phyloP scores from a whole-genome alignment of 495 filamentous ascomycete genomes.

The Neurospora terricola region DNA sequence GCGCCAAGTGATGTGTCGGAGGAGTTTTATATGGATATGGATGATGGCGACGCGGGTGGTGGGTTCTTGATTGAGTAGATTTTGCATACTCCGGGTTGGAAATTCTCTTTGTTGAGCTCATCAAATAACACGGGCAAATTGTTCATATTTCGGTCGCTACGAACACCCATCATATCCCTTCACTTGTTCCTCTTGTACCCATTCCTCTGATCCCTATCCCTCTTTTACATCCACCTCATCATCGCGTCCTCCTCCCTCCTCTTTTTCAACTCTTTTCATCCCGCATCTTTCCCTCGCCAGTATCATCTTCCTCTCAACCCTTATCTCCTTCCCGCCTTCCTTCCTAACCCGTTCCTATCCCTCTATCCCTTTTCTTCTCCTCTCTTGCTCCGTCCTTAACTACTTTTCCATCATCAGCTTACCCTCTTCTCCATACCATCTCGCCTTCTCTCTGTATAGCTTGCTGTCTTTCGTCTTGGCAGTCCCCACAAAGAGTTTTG shows the following conservation, averaged over 20 bases:
- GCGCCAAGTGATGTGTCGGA: constrained; percentile 16
- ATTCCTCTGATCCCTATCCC: not conserved
- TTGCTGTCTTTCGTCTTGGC: not conserved
- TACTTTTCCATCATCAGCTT: not conserved
- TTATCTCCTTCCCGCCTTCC: not conserved
- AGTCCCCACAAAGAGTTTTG: not conserved
- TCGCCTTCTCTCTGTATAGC: not conserved
- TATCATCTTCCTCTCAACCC: not conserved
- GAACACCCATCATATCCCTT: not conserved
- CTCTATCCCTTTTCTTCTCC: not conserved
- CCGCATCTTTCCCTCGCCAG: not conserved
- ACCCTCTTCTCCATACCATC: not conserved
- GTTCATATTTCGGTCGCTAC: not conserved
- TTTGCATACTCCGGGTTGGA: not conserved
- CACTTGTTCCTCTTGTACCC: not conserved
- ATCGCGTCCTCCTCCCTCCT: not conserved
- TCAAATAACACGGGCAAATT: not conserved
- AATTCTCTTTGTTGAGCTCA: not conserved
- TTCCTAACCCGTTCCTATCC: not conserved
- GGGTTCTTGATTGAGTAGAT: constrained; percentile 23
- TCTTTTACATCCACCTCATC: not conserved
- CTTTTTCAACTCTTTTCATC: not conserved
- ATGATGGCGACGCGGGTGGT: constrained; percentile 24
- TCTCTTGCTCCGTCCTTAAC: not conserved
- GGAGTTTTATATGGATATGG: constrained; percentile 17